These are phyloP conservation scores for Flaveria linearis DNA, from an alignment of 129 eudicot species.

Conservation along the genomic window DNA sequence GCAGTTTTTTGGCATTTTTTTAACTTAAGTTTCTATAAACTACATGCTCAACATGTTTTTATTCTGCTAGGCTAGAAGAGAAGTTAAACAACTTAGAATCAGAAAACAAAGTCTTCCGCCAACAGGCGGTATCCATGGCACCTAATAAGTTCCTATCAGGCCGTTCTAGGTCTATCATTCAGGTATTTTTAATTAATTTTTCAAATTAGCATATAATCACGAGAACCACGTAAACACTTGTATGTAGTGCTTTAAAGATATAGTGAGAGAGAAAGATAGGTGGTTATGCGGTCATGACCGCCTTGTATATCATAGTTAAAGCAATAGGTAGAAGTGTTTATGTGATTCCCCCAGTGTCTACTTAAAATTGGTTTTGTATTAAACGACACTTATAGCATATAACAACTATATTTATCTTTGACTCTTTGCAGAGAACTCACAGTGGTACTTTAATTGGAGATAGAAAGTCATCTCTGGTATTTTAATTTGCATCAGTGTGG, in stretches of 20 bases:
- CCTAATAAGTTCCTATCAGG: constrained; percentile 89
- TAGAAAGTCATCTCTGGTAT: constrained; percentile 60
- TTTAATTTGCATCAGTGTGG: background rate
- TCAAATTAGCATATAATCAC: background rate
- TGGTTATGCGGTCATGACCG: background rate
- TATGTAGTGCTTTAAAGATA: background rate
- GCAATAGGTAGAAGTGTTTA: background rate
- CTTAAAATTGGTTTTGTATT: background rate
- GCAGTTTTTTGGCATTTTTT: background rate
- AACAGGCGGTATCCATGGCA: constrained; percentile 94
- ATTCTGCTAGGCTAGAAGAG: constrained; percentile 69
- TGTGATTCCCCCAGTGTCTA: background rate
- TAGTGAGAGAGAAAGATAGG: background rate
- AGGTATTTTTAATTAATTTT: constrained; percentile 44
- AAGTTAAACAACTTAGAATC: constrained; percentile 81
- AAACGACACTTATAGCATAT: background rate
- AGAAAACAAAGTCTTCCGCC: constrained; percentile 95
- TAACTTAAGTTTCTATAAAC: constrained; percentile 17
- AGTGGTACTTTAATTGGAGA: constrained; percentile 64
- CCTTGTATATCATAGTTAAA: background rate
- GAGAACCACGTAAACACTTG: background rate
- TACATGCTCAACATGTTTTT: constrained; percentile 8
- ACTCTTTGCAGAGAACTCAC: constrained; percentile 69
- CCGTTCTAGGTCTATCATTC: constrained; percentile 81
- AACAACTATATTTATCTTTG: constrained; percentile 24